These are phyloP conservation scores for Moricandia moricandioides DNA, from an alignment of 345 rosid species.

Conservation along the genomic window DNA sequence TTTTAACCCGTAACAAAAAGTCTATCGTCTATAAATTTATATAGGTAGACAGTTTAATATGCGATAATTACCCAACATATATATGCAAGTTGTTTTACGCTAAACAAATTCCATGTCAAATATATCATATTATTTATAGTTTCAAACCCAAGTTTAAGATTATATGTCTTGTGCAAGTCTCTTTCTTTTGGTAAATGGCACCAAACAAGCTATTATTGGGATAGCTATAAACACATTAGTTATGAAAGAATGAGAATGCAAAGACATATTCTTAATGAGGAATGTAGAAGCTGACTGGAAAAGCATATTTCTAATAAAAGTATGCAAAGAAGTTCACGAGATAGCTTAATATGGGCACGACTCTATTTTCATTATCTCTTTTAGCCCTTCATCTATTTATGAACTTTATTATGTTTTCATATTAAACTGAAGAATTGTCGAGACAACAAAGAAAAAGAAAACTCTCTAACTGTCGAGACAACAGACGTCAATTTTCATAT, in stretches of 20 bases:
- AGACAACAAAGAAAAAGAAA: not conserved
- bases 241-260: slow-evolving; percentile 9
- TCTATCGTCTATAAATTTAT: too few species aligned
- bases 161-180: not conserved
- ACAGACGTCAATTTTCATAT: not conserved
- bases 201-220: not conserved
- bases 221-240: not conserved
- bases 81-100: not conserved
- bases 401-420: not conserved
- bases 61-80: not conserved
- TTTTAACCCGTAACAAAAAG: not conserved
- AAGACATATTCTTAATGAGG: slow-evolving; percentile 8
- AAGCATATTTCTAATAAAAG: slow-evolving; percentile 40
- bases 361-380: slow-evolving; percentile 14
- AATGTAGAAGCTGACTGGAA: slow-evolving; percentile 35
- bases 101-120: not conserved
- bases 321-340: slow-evolving; percentile 39
- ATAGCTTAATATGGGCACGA: slow-evolving; percentile 33
- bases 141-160: not conserved
- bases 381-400: slow-evolving; percentile 2
- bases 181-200: not conserved
- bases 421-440: not conserved
- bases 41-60: too few species aligned
- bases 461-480: not conserved
- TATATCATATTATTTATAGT: not conserved